Evolutionary conservation across 2,329 filamentous ascomycete genomes (phyloP).

Genomic region (Claviceps sorghi): DNA sequence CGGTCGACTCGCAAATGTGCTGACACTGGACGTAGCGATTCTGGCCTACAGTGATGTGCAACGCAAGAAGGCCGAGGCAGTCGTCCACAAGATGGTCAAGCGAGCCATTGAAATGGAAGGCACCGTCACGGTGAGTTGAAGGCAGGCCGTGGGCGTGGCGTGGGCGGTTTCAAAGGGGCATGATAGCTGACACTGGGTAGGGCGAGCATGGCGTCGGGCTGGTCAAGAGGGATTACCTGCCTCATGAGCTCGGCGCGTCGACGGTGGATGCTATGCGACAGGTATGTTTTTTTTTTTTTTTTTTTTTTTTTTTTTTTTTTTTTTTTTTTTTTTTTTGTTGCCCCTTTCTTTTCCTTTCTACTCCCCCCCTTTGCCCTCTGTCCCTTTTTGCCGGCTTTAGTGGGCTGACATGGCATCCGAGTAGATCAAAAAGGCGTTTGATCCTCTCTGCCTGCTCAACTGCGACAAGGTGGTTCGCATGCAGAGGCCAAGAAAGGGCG

Average conservation of each 20-base stretch:
- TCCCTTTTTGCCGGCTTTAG: neutral
- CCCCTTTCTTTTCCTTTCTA: neutral
- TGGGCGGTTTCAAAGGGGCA: neutral
- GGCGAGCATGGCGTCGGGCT: conserved; percentile 75
- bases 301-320: neutral
- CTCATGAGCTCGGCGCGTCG: conserved; percentile 57
- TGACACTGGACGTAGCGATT: conserved; percentile 26
- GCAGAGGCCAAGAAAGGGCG: conserved; percentile 29
- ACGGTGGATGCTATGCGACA: conserved; percentile 76
- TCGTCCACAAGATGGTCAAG: conserved; percentile 77
- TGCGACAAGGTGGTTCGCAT: conserved; percentile 55
- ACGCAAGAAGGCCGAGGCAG: conserved; percentile 48
- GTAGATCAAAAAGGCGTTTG: conserved; percentile 66
- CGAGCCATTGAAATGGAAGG: conserved; percentile 72
- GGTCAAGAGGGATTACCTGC: conserved; percentile 71
- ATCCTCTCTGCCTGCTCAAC: conserved; percentile 57
- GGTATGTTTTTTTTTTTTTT: conserved; percentile 31
- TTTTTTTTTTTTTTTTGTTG: neutral
- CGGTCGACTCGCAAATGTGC: neutral
- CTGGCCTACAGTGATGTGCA: conserved; percentile 51
- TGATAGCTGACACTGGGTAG: conserved; percentile 15
- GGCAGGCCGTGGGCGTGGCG: conserved; percentile 10
- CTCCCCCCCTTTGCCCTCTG: neutral
- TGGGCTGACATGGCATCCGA: neutral
- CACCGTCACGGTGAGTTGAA: conserved; percentile 48